phyloP scores from a whole-genome alignment of 768 basidiomycete genomes.

The Mycena pura region DNA sequence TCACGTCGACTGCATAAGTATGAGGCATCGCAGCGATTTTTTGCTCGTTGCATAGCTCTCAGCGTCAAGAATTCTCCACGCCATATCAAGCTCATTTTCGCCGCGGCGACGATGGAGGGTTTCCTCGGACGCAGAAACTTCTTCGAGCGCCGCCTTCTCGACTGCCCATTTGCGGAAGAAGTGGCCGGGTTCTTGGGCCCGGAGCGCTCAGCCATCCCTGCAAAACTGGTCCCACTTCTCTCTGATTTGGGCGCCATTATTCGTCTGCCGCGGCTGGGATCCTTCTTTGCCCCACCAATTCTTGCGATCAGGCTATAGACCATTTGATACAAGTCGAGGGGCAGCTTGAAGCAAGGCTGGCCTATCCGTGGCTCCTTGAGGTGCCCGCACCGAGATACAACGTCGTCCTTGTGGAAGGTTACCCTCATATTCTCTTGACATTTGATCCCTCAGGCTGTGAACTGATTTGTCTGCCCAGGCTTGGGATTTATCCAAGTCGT shows the following conservation, averaged over 20 bases:
- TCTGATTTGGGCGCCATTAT: neutral
- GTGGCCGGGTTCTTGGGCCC: constrained; percentile 4
- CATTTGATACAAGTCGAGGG: neutral
- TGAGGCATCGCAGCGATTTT: too few relatives aligned
- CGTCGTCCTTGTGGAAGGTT: constrained; percentile 14
- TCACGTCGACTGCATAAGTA: too few relatives aligned
- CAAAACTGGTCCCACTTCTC: neutral
- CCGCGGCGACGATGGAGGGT: neutral
- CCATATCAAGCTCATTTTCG: constrained; percentile 6
- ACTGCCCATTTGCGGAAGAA: neutral
- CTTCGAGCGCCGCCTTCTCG: constrained; percentile 11
- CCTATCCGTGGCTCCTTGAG: constrained; percentile 4
- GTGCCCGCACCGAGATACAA: neutral
- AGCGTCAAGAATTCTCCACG: neutral
- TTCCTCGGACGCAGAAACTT: constrained; percentile 10
- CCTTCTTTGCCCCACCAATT: neutral
- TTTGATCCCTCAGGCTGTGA: too few relatives aligned
- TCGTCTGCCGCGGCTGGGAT: constrained; percentile 5
- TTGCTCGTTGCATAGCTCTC: neutral
- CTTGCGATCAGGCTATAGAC: neutral
- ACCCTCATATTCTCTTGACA: neutral
- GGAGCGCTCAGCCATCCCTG: neutral
- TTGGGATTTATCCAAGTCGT: constrained; percentile 15
- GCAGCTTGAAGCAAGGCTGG: constrained; percentile 6
- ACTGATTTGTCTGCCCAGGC: neutral